Percentiles rank a stretch among this genome's conserved stretches.
Conservation (phyloP, 768 basidiomycete genomes). For the Psilocybe tampanensis region DNA sequence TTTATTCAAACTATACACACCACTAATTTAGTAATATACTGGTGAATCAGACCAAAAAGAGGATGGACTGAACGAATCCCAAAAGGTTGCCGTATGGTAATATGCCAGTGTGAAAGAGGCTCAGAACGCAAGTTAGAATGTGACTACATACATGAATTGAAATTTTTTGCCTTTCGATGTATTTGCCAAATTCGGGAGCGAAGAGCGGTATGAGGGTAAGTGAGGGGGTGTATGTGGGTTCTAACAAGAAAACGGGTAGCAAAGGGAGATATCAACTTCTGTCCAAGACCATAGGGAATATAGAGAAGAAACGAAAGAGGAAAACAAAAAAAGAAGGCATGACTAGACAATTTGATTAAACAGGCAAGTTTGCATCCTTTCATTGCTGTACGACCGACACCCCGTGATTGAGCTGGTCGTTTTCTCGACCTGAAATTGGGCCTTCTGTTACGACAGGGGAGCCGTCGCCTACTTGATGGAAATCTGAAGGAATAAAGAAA, state of each 20-base stretch:
- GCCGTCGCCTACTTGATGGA: conserved; percentile 76
- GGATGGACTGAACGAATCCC: no score
- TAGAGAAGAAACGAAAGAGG: conserved; percentile 12
- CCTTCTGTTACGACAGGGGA: conserved; percentile 61
- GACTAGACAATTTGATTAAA: no score
- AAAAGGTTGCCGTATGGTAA: no score
- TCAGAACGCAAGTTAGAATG: no score
- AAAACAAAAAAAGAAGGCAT: background rate
- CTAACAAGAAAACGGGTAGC: conserved; percentile 7
- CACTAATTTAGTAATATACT: no score
- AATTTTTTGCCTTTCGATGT: no score
- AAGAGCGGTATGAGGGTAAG: background rate
- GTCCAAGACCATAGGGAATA: background rate
- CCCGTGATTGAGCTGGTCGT: conserved; percentile 17
- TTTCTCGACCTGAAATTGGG: conserved; percentile 68
- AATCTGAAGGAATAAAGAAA: conserved; percentile 46
- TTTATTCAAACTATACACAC: no score
- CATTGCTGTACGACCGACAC: conserved; percentile 18
- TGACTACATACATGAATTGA: no score
- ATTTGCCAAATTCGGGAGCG: no score
- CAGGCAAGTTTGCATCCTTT: conserved; percentile 1
- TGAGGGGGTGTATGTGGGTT: conserved; percentile 1
- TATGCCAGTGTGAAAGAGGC: no score
- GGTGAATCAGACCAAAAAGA: no score
- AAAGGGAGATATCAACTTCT: background rate